Conservation (phyloP, 1,284 basidiomycete genomes). For the Fomitopsis pinicola region DNA sequence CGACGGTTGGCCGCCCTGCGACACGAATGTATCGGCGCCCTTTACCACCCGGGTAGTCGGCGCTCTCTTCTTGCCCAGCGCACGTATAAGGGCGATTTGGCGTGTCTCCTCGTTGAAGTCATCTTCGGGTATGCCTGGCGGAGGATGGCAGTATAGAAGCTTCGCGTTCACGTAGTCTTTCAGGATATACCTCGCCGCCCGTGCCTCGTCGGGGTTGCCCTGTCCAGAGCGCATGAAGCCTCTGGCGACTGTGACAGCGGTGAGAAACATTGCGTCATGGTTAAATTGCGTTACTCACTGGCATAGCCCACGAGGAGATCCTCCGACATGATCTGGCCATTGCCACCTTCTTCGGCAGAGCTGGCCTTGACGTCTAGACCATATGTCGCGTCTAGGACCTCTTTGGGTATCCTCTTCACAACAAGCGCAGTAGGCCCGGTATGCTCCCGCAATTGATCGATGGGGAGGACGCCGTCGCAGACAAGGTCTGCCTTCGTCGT, state of each 20-base stretch:
- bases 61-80: constrained; percentile 75
- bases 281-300: constrained; percentile 50
- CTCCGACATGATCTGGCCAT: constrained; percentile 75
- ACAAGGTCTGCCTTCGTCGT: constrained; percentile 94
- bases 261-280: not conserved
- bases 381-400: constrained; percentile 88
- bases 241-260: constrained; percentile 65
- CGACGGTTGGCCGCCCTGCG: constrained; percentile 22
- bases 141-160: constrained; percentile 87
- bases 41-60: constrained; percentile 83
- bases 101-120: constrained; percentile 80
- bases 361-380: constrained; percentile 76
- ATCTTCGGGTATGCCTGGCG: constrained; percentile 66
- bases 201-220: constrained; percentile 96
- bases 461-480: constrained; percentile 95
- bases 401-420: constrained; percentile 76
- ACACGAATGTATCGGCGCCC: constrained; percentile 78
- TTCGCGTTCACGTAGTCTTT: constrained; percentile 99
- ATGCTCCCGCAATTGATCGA: constrained; percentile 96
- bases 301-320: constrained; percentile 89
- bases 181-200: constrained; percentile 88
- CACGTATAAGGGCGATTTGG: constrained; percentile 54
- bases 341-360: constrained; percentile 81
- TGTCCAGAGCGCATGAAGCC: constrained; percentile 93
- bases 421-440: constrained; percentile 85